phyloP scores from a whole-genome alignment of 306 rosid species.

The Castanea mollissima region DNA sequence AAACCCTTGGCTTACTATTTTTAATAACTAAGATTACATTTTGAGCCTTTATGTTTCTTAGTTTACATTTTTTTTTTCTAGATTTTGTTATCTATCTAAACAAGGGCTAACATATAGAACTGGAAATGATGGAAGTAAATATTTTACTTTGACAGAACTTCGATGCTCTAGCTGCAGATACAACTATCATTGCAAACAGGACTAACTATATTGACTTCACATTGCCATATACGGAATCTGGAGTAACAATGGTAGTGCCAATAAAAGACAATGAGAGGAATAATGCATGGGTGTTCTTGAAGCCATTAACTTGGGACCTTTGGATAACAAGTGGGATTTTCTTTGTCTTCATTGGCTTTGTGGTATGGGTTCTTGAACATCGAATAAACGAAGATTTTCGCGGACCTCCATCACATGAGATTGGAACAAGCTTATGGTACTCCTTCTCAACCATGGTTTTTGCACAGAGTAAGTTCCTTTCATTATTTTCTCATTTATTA shows the following conservation, averaged over 20 bases:
- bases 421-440: constrained; percentile 42
- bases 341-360: constrained; percentile 35
- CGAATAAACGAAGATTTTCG: constrained; percentile 32
- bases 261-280: neutral
- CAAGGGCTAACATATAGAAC: neutral
- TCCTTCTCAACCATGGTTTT: constrained; percentile 42
- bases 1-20: too few relatives aligned
- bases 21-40: neutral
- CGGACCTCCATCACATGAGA: constrained; percentile 24
- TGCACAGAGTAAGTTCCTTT: constrained; percentile 23
- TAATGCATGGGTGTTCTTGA: constrained; percentile 42
- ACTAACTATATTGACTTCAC: constrained; percentile 38
- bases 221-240: constrained; percentile 39
- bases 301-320: constrained; percentile 37
- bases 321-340: constrained; percentile 29
- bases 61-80: too few relatives aligned
- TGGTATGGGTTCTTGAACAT: constrained; percentile 48
- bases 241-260: constrained; percentile 34
- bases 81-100: too few relatives aligned
- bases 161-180: constrained; percentile 45
- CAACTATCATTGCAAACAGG: constrained; percentile 28
- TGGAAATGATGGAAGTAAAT: too few relatives aligned
- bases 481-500: neutral
- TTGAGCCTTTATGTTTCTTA: too few relatives aligned
- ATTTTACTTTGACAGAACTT: neutral